Base-by-base conservation (phyloP, 495 filamentous ascomycete genomes). In the Hyaloscypha hepaticicola region DNA sequence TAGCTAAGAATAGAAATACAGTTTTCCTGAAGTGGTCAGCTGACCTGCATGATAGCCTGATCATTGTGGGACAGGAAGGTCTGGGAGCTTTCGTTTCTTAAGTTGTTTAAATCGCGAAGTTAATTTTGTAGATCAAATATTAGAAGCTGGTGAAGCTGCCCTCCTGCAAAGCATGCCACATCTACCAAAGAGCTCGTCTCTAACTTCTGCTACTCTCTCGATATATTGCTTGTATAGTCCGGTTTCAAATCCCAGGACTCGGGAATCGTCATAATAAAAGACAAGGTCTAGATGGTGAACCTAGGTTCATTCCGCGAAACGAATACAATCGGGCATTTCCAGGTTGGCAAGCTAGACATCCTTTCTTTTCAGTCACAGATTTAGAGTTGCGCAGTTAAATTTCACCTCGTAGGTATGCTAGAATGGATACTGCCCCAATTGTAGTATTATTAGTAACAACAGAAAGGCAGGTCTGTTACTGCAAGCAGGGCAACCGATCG, bases 61-160 rank as follows among this genome's bases (percentile, higher is more conserved):
- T 5, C 21, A 12, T 57, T 57, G 55, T 11, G 5, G 16, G 7
- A 29, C 3, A 33, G 55, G 27, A 57, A 57, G 27, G 33, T n/a
- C 16, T 57, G 21, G 29, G 27, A 34, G 12, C 12, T 57, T 57
- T 57, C 28, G 28, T 57, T 57, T 33, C 55, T 57, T 14, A 57
- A 57, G 21, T 55, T 26, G 22, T 50, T 16, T 50, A 16, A 50
- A 50, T 50, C 48, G 48, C 22, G 48, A 50, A 50, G 16, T 19
- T 50, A 19, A 50, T 5, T 16, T 50, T 50, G 22, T 5, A 50
- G 22, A 50, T 50, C 19, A 50, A 16, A n/a, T 50, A 50, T 50
- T 50, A 50, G 48, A 50, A 24, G 48, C 48, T 16, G 48, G 5
- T 50, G 22, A 16, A 50, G 48, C 48, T 50, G 16, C 48, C 48